Base-by-base conservation (phyloP, 768 basidiomycete genomes). In the Lactifluus hygrophoroides region DNA sequence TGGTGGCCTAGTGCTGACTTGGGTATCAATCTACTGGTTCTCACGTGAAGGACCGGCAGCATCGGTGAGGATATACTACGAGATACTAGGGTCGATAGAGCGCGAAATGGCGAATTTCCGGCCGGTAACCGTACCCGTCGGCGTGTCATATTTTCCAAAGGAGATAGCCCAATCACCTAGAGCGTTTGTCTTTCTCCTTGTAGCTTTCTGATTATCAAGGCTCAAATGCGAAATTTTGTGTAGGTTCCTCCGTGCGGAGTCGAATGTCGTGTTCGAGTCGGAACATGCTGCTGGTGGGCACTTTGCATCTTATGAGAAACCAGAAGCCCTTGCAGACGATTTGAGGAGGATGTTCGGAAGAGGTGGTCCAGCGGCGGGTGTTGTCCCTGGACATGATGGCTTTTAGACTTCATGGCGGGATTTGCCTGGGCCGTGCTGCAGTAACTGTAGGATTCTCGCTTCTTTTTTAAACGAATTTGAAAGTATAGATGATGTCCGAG, bases 11-110 rank as follows among this genome's bases (percentile, higher is more conserved):
- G 83, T 84, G 1, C 63, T 85, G 30, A 81, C 80, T 0, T 85
- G 83, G 82, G 66, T 82, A 21, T 82, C 80, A 2, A 72, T 82
- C 11, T 82, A 79, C 64, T 78, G 74, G 72, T 83, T 84, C 68
- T 83, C 82, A 7, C 75, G 77, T 10, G 73, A 77, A 0, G 82
- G 82, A 0, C 82, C 84, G 6, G 74, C 81, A 2, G 80, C 83
- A 0, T 78, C 83, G 0, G 21, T 78, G 8, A 72, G 82, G 13
- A 83, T 83, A 19, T 85, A 85, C 67, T 84, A 78, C 64, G 85
- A 85, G 64, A 11, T 55, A 16, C 5, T 11, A 16, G 43, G 51
- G 17, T 3, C 38, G 5, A 34, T 7, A 23, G 40, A 48, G 17
- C 14, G 16, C n/a, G 47, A 4, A 17, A 52, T 9, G 34, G 6